Conservation (phyloP, 768 basidiomycete species). For the Solioccasus polychromus region DNA sequence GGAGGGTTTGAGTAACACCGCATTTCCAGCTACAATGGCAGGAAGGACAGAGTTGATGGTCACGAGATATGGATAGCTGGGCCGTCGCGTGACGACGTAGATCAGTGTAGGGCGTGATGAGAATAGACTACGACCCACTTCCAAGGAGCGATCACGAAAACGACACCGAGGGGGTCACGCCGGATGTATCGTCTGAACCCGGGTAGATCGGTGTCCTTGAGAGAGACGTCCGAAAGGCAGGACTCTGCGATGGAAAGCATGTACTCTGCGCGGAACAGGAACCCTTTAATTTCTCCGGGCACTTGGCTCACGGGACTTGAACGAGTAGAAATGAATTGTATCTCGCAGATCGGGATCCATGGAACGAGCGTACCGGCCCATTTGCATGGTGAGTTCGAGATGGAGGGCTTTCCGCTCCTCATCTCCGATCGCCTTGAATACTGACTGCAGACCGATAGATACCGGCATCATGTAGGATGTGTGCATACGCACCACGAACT, state of each 20-base stretch:
- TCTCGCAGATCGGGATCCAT: not conserved
- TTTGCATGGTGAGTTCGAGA: constrained; percentile 78
- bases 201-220: constrained; percentile 76
- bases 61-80: constrained; percentile 84
- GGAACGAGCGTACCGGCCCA: constrained; percentile 70
- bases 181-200: constrained; percentile 84
- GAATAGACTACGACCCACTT: constrained; percentile 52
- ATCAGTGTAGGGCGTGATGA: not conserved
- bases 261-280: constrained; percentile 77
- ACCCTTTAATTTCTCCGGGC: constrained; percentile 76
- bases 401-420: constrained; percentile 53
- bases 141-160: constrained; percentile 89
- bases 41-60: constrained; percentile 92
- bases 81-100: not conserved
- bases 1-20: constrained; percentile 91
- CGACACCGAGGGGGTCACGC: constrained; percentile 80
- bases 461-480: not conserved
- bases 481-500: constrained; percentile 58
- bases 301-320: constrained; percentile 75
- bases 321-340: not conserved
- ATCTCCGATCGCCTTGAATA: constrained; percentile 41
- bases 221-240: constrained; percentile 68
- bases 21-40: constrained; percentile 85
- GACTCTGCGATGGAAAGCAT: constrained; percentile 81
- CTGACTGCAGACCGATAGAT: constrained; percentile 34